These are phyloP conservation scores for Buxus sempervirens DNA, from an alignment of 164 flowering plant species.

Conservation along the genomic window DNA sequence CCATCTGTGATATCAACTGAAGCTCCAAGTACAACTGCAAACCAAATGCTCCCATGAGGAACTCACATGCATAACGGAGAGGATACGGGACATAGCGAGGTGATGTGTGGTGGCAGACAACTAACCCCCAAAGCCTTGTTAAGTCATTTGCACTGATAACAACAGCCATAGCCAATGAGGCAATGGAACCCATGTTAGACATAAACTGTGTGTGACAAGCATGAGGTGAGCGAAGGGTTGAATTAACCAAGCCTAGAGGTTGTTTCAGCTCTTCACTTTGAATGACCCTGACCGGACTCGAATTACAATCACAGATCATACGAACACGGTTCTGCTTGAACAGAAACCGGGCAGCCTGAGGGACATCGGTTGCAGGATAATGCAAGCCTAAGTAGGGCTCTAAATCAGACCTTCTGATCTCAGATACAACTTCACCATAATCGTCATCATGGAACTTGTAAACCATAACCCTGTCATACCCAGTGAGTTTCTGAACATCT, in stretches of 20 bases:
- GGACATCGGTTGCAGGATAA: constrained; percentile 74
- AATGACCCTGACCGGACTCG: constrained; percentile 42
- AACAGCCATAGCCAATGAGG: constrained; percentile 62
- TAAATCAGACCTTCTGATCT: constrained; percentile 57
- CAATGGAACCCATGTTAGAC: constrained; percentile 68
- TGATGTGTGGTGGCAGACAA: constrained; percentile 68
- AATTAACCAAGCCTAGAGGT: constrained; percentile 51
- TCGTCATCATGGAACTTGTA: constrained; percentile 84
- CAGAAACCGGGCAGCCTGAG: constrained; percentile 74
- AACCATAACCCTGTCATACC: constrained; percentile 78
- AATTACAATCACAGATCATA: constrained; percentile 62
- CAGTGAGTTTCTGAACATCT: constrained; percentile 61
- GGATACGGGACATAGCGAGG: constrained; percentile 67
- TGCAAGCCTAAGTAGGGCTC: constrained; percentile 72
- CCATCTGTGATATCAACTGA: constrained; percentile 45
- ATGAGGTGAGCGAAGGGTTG: constrained; percentile 65
- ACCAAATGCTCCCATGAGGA: constrained; percentile 66
- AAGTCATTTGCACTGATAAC: constrained; percentile 38
- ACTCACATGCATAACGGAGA: constrained; percentile 74
- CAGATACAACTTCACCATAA: constrained; percentile 76
- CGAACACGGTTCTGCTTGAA: constrained; percentile 70
- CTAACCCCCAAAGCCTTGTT: constrained; percentile 71
- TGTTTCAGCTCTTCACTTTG: constrained; percentile 43
- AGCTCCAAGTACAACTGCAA: constrained; percentile 65
- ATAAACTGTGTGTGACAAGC: constrained; percentile 64